phyloP scores from a whole-genome alignment of 306 rosid genomes.

The Quercus rubra region DNA sequence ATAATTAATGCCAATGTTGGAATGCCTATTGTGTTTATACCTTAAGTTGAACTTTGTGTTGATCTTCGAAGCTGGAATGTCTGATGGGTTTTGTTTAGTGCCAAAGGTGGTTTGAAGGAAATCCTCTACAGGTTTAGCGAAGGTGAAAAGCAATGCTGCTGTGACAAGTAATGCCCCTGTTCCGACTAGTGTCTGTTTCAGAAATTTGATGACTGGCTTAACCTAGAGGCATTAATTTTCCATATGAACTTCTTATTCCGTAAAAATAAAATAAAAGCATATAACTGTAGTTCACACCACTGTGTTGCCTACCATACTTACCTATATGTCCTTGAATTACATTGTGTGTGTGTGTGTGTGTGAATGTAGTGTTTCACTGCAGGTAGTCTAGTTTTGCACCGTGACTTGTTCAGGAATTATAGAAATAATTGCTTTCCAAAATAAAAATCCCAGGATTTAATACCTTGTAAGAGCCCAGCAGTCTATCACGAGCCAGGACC shows the following conservation, averaged over 20 bases:
- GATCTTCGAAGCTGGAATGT: constrained; percentile 40
- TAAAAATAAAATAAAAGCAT: background rate
- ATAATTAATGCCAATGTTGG: background rate
- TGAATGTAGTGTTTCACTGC: constrained; percentile 12
- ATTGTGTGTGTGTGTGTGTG: background rate
- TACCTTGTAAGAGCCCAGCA: constrained; percentile 98
- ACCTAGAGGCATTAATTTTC: constrained; percentile 51
- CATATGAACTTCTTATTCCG: background rate
- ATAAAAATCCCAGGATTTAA: constrained; percentile 9
- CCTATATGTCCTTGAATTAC: background rate
- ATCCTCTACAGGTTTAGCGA: constrained; percentile 83
- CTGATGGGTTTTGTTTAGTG: constrained; percentile 41
- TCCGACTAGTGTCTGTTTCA: constrained; percentile 92
- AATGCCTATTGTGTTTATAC: constrained; percentile 35
- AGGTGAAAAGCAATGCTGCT: constrained; percentile 69
- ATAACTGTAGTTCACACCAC: background rate
- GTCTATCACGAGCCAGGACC: constrained; percentile 94
- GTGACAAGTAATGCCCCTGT: constrained; percentile 89
- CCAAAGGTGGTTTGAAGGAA: constrained; percentile 48
- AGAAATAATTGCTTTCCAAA: background rate
- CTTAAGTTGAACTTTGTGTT: constrained; percentile 62
- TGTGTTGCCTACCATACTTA: background rate
- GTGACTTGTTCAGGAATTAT: constrained; percentile 12
- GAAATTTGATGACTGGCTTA: constrained; percentile 83
- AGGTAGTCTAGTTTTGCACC: constrained; percentile 10